Evolutionary conservation across 768 basidiomycete species (phyloP).

Genomic region (Panaeolus cyanescens): DNA sequence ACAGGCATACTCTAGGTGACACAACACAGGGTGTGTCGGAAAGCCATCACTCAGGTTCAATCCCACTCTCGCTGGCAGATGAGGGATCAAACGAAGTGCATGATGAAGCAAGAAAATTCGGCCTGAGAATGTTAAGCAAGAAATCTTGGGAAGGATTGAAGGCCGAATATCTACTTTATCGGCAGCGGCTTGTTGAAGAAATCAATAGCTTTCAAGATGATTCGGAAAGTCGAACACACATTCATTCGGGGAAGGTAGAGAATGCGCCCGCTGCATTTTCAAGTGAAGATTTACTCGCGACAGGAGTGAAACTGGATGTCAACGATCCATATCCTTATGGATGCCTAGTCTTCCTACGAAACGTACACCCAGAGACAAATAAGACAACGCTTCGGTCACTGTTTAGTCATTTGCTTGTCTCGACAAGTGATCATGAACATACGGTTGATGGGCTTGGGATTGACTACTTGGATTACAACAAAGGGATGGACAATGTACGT

Average conservation of each 20-base stretch:
- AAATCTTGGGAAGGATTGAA: conserved; percentile 63
- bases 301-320: background rate
- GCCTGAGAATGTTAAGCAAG: conserved; percentile 61
- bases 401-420: conserved; percentile 33
- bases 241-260: background rate
- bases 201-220: conserved; percentile 37
- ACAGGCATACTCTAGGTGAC: conserved; percentile 6
- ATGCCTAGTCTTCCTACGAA: conserved; percentile 71
- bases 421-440: conserved; percentile 30
- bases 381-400: conserved; percentile 74
- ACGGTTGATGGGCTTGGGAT: conserved; percentile 36
- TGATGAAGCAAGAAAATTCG: conserved; percentile 55
- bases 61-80: conserved; percentile 4
- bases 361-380: conserved; percentile 75
- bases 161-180: conserved; percentile 69
- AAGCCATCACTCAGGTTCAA: background rate
- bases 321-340: conserved; percentile 51
- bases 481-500: conserved; percentile 76
- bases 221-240: conserved; percentile 3
- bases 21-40: background rate
- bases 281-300: background rate
- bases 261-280: background rate
- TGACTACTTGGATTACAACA: conserved; percentile 81
- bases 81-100: background rate
- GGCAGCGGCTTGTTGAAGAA: conserved; percentile 52